phyloP scores from a whole-genome alignment of 495 filamentous ascomycete species.

The Terfezia claveryi region DNA sequence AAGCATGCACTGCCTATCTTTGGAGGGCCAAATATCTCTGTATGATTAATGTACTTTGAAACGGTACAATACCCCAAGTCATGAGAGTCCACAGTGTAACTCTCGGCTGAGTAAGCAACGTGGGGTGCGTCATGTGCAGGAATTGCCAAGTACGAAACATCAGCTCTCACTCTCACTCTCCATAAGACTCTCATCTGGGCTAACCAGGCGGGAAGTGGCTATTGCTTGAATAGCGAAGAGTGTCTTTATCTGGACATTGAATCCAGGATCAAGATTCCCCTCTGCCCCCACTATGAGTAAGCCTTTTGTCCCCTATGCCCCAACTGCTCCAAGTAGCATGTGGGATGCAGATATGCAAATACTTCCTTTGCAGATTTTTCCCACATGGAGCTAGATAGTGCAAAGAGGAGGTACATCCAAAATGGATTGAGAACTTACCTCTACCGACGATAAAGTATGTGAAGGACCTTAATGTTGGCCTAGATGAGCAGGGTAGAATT shows the following conservation, averaged over 20 bases:
- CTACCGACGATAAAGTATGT: slow-evolving; percentile 46
- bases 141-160: too few relatives aligned
- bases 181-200: too few relatives aligned
- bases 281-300: slow-evolving; percentile 85
- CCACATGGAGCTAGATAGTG: slow-evolving; percentile 54
- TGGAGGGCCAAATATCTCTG: too few relatives aligned
- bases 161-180: too few relatives aligned
- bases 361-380: slow-evolving; percentile 85
- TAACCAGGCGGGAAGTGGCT: too few relatives aligned
- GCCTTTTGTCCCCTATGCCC: slow-evolving; percentile 87
- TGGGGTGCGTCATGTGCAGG: too few relatives aligned
- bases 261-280: slow-evolving; percentile 52
- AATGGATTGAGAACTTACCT: slow-evolving; percentile 50
- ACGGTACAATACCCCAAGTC: too few relatives aligned
- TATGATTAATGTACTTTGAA: too few relatives aligned
- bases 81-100: too few relatives aligned
- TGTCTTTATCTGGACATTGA: slow-evolving; percentile 91
- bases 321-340: slow-evolving; percentile 65
- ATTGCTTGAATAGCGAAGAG: slow-evolving; percentile 89
- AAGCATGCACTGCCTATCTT: too few relatives aligned
- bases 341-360: slow-evolving; percentile 56
- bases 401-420: slow-evolving; percentile 55
- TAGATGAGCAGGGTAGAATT: slow-evolving; percentile 29
- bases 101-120: too few relatives aligned
- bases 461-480: slow-evolving; percentile 37